Conservation (phyloP, 371 early-diverging fungal genomes). For the Mucor saturninus region DNA sequence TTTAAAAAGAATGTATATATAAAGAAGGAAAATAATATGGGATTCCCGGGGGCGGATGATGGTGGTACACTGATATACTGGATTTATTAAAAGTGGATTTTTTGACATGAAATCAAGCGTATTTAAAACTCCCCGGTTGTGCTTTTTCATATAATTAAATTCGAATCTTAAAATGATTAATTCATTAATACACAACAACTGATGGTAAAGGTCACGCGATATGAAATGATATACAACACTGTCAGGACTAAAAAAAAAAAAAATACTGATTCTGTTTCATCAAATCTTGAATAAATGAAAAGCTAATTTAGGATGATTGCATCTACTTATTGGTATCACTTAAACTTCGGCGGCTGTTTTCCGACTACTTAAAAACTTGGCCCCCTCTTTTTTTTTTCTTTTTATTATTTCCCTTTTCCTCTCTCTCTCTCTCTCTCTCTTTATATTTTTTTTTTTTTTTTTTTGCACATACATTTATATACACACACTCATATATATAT, state of each 20-base stretch:
- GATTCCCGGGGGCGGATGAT: neutral
- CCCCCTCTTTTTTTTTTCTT: slow-evolving; percentile 4
- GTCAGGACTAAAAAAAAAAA: neutral
- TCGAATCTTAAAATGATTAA: neutral
- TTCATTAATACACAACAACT: neutral
- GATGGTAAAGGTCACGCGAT: too few species aligned
- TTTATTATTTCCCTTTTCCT: neutral
- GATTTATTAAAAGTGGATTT: neutral
- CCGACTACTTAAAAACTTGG: slow-evolving; percentile 19
- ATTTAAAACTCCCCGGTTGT: neutral
- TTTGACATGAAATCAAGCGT: slow-evolving; percentile 3
- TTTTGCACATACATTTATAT: neutral
- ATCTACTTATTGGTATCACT: slow-evolving; percentile 25
- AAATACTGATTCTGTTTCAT: neutral
- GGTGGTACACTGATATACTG: slow-evolving; percentile 1
- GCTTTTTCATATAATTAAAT: too few species aligned
- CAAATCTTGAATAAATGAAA: neutral
- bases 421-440: slow-evolving; percentile 5
- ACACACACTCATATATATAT: neutral
- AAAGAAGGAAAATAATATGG: neutral
- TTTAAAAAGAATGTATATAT: neutral
- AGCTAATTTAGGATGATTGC: slow-evolving; percentile 23
- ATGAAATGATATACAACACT: too few species aligned
- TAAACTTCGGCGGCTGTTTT: slow-evolving; percentile 28
- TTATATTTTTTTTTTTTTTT: slow-evolving; percentile 6